A percentile compares a stretch with the other conserved stretches of the same genome.
Conservation (phyloP, 345 rosid genomes). For the Orychophragmus violaceus region DNA sequence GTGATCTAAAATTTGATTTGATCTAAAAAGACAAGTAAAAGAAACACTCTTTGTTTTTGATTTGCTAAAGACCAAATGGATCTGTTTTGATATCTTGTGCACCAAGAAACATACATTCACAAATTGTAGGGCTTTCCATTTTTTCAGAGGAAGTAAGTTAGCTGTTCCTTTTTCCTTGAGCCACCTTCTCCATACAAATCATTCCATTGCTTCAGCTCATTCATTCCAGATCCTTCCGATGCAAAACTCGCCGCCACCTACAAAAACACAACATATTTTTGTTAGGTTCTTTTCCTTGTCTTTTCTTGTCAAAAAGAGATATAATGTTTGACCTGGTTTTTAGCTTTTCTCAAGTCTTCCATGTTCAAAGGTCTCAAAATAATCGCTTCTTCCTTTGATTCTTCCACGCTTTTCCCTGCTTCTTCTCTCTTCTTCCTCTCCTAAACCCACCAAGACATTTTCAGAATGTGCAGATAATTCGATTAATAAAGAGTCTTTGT, state of each 20-base stretch:
- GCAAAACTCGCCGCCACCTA: constrained; percentile 92
- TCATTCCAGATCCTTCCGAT: constrained; percentile 61
- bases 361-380: constrained; percentile 60
- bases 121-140: background rate
- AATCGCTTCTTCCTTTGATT: constrained; percentile 36
- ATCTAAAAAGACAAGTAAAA: background rate
- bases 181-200: constrained; percentile 89
- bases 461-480: background rate
- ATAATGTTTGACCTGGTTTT: constrained; percentile 52
- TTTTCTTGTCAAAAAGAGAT: background rate
- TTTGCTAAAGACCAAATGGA: background rate
- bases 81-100: constrained; percentile 6
- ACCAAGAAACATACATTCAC: constrained; percentile 4
- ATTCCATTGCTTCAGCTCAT: too few species aligned
- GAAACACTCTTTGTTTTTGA: background rate
- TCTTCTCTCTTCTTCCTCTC: constrained; percentile 57
- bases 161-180: constrained; percentile 74
- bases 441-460: constrained; percentile 26
- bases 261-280: background rate
- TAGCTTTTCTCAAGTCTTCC: too few species aligned
- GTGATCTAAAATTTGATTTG: too few species aligned
- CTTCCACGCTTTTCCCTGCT: constrained; percentile 49
- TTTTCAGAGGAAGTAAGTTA: constrained; percentile 72
- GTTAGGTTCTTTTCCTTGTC: background rate
- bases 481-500: background rate